These are phyloP conservation scores for Caloboletus firmus DNA, from an alignment of 1,284 basidiomycete species.

Conservation along the genomic window DNA sequence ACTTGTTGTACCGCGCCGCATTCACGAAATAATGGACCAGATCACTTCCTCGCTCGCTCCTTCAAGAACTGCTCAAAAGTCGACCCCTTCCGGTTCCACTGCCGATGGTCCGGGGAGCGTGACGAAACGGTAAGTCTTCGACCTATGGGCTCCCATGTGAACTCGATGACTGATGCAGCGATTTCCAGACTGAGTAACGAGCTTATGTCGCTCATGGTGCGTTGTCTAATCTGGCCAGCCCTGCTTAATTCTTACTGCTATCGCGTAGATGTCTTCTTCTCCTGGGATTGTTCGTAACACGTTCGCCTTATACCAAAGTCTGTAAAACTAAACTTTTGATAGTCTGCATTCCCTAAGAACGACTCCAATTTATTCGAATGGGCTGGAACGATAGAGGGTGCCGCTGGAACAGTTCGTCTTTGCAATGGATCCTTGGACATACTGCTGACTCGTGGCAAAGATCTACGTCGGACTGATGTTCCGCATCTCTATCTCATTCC, in stretches of 20 bases:
- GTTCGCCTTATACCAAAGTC: not conserved
- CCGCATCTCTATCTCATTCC: conserved; percentile 79
- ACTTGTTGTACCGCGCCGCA: not conserved
- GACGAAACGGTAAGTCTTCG: conserved; percentile 63
- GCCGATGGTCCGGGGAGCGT: conserved; percentile 69
- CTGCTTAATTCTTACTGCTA: conserved; percentile 9
- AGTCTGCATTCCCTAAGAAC: conserved; percentile 84
- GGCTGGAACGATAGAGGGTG: conserved; percentile 81
- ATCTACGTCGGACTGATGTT: conserved; percentile 76
- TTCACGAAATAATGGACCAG: conserved; percentile 60
- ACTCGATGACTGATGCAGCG: conserved; percentile 10
- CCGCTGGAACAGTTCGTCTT: conserved; percentile 57
- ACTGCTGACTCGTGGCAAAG: conserved; percentile 38
- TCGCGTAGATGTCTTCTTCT: conserved; percentile 75
- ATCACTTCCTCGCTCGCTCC: conserved; percentile 65
- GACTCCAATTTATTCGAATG: conserved; percentile 83
- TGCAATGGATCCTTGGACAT: not conserved
- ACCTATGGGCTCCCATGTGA: conserved; percentile 4
- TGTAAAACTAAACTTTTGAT: conserved; percentile 8
- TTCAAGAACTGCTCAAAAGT: conserved; percentile 54
- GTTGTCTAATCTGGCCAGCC: conserved; percentile 31
- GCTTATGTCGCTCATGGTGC: conserved; percentile 82
- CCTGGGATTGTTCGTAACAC: conserved; percentile 68
- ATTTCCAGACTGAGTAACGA: conserved; percentile 65
- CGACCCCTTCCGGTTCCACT: conserved; percentile 47